Evolutionary conservation across 2,329 filamentous ascomycete genomes (phyloP).

Genomic region (Colletotrichum spinosum): DNA sequence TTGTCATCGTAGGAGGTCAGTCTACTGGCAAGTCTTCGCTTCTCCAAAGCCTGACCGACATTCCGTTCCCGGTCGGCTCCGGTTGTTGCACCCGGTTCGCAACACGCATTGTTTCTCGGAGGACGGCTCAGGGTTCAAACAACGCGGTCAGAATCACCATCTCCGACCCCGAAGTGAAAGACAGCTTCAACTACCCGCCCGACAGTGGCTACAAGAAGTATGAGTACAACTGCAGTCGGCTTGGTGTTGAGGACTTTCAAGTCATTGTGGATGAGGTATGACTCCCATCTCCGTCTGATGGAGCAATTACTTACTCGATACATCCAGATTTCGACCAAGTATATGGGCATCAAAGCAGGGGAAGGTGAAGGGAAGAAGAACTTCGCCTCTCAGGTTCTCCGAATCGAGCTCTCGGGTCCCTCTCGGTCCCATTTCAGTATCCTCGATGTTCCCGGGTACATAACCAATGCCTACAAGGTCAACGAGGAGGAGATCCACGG

Average conservation of each 20-base stretch:
- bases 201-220: slow-evolving; percentile 41
- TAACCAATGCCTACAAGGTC: slow-evolving; percentile 41
- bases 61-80: slow-evolving; percentile 49
- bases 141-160: slow-evolving; percentile 48
- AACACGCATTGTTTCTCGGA: slow-evolving; percentile 50
- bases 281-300: not conserved
- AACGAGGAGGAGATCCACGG: slow-evolving; percentile 45
- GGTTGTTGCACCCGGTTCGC: slow-evolving; percentile 52
- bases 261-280: slow-evolving; percentile 46
- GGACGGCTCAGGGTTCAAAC: slow-evolving; percentile 43
- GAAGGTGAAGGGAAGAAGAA: slow-evolving; percentile 44
- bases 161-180: slow-evolving; percentile 41
- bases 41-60: slow-evolving; percentile 50
- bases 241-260: slow-evolving; percentile 45
- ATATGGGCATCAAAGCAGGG: slow-evolving; percentile 46
- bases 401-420: slow-evolving; percentile 51
- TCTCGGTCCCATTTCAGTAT: slow-evolving; percentile 51
- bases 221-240: slow-evolving; percentile 37
- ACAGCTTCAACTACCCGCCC: slow-evolving; percentile 38
- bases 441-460: slow-evolving; percentile 50
- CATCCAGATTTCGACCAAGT: slow-evolving; percentile 42
- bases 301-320: not conserved
- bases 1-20: slow-evolving; percentile 52
- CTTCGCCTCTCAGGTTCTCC: slow-evolving; percentile 51
- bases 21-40: slow-evolving; percentile 53